Conservation (phyloP, 2,329 filamentous ascomycete species). For the Penicillium verrucosum region DNA sequence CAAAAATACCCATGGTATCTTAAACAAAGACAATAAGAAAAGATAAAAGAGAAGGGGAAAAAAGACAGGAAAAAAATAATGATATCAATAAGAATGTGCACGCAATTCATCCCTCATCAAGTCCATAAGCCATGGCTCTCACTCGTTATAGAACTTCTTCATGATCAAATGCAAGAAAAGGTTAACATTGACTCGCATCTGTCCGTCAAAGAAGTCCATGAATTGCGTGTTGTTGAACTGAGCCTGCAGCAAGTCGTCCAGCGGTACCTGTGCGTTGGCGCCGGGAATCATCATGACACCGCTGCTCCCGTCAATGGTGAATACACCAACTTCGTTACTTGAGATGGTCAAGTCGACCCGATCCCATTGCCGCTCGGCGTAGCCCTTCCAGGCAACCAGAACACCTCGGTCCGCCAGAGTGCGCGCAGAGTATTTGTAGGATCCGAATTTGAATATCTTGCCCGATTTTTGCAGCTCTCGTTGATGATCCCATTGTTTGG, state of each 20-base stretch:
- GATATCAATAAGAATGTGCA: conserved; percentile 22
- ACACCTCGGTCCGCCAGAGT: conserved; percentile 91
- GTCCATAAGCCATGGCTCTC: conserved; percentile 22
- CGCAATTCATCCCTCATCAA: conserved; percentile 21
- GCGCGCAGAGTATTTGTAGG: conserved; percentile 92
- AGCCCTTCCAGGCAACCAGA: conserved; percentile 84
- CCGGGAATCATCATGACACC: conserved; percentile 96
- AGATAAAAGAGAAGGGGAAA: conserved; percentile 10
- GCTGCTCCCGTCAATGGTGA: conserved; percentile 84
- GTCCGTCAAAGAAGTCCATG: conserved; percentile 88
- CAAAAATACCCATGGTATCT: conserved; percentile 28
- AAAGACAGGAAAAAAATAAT: conserved; percentile 12
- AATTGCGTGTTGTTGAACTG: conserved; percentile 98
- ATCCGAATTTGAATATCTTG: conserved; percentile 94
- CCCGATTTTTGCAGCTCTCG: conserved; percentile 89
- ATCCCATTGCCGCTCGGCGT: conserved; percentile 78
- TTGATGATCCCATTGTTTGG: conserved; percentile 98
- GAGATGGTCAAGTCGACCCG: conserved; percentile 92
- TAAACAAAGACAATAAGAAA: conserved; percentile 13
- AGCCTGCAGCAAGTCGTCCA: conserved; percentile 91
- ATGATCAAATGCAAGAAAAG: conserved; percentile 93
- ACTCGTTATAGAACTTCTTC: conserved; percentile 87
- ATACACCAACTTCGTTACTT: conserved; percentile 90
- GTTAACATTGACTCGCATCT: conserved; percentile 91
- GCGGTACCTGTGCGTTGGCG: conserved; percentile 79